Evolutionary conservation across 1,139 yeast genomes (phyloP), one percentile per base, ranked within the genome.

Genomic region (Petasospora fabianii): DNA sequence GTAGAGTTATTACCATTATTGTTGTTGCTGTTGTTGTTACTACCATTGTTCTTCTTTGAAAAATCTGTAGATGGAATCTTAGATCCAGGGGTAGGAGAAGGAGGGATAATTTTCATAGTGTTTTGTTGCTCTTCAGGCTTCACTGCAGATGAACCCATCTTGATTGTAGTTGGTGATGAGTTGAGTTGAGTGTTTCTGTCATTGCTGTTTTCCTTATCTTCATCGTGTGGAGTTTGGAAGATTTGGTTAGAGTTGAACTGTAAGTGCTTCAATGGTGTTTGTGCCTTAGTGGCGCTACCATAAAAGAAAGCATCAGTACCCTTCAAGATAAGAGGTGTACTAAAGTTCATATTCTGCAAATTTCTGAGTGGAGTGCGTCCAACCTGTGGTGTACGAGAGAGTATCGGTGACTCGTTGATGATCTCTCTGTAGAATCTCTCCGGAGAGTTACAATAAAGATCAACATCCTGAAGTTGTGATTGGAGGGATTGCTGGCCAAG

Each of bases 391-490:
- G 58, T 51, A 28, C 52, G 47, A 2, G 44, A 35, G 14, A 50
- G 30, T 11, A 49, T 44, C 4, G 58, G 58, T 0, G 58, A 54
- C 34, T 52, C 56, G 27, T 52, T 48, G 27, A 54, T 50, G 32
- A 54, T 35, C 17, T 54, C 56, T 24, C 54, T 47, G 32, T 52
- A 54, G 30, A 54, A 51, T 66, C 55, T 65, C 68, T 59, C 75
- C 53, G 37, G 70, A 49, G 52, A 66, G 64, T 51, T 55, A 43
- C 31, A 68, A 63, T 48, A 45, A n/a, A 39, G 12, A 20, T 36
- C 38, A 10, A 20, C 20, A 9, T 40, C 43, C 6, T 39, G 42
- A 11, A 27, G 15, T 21, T 32, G 43, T 3, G 18, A 32, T 18
- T 27, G 35, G 19, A 35, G 22, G 10, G 30, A 17, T 8, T 13